phyloP scores from a whole-genome alignment of 2,329 filamentous ascomycete species.

The Karstenula rhodostoma region DNA sequence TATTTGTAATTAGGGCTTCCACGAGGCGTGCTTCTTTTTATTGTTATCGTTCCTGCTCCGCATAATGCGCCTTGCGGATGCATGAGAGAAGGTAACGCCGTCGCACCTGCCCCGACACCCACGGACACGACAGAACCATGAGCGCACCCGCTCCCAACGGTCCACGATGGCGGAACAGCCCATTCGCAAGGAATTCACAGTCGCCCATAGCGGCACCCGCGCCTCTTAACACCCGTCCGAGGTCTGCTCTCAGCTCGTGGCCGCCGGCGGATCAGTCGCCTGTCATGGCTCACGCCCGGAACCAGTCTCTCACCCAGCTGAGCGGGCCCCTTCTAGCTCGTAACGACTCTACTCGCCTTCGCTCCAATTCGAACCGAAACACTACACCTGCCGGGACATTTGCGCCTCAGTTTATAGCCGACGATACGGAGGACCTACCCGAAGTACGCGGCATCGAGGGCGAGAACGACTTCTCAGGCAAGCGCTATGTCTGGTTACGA shows the following conservation, averaged over 20 bases:
- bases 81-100: constrained; percentile 27
- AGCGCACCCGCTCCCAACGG: constrained; percentile 66
- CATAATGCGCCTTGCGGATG: constrained; percentile 32
- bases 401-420: constrained; percentile 92
- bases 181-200: constrained; percentile 73
- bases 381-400: constrained; percentile 81
- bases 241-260: constrained; percentile 77
- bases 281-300: constrained; percentile 67
- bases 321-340: constrained; percentile 41
- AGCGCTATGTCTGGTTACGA: constrained; percentile 96
- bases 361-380: constrained; percentile 71
- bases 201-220: constrained; percentile 67
- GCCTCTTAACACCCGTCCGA: constrained; percentile 67
- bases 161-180: constrained; percentile 79
- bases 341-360: constrained; percentile 47
- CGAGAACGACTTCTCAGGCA: constrained; percentile 98
- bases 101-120: constrained; percentile 31
- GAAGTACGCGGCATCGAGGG: constrained; percentile 82
- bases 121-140: constrained; percentile 50
- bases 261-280: constrained; percentile 57
- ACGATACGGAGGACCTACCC: constrained; percentile 71
- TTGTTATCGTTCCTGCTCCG: constrained; percentile 23
- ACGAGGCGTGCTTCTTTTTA: constrained; percentile 14
- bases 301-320: constrained; percentile 69
- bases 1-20: constrained; percentile 29